Base-by-base conservation (phyloP, 139 green algal genomes). In the Micractinium conductrix region DNA sequence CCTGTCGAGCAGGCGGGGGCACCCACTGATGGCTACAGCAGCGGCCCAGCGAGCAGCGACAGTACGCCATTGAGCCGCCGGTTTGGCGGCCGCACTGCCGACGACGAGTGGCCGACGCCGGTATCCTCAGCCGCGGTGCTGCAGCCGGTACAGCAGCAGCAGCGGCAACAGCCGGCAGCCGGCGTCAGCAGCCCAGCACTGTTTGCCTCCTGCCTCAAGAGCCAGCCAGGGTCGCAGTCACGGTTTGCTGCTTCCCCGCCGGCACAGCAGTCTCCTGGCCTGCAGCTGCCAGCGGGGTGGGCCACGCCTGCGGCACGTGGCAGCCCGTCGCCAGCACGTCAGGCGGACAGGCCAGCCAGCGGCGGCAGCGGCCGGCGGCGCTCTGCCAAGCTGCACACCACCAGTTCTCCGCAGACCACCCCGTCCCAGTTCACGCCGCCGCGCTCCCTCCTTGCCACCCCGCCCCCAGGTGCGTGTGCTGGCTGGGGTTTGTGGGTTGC, bases 181-280 rank as follows among this genome's bases (percentile, higher is more conserved):
- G 30, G 17, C 45, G n/a, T 30, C 0, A 24, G 55, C 58, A 82
- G 76, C 76, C 58, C 76, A 0, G 24, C 28, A 4, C 40, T 82
- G 58, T 58, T 82, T 19, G 76, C 76, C 30, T 82, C 76, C 28
- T 82, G 76, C 76, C 42, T 82, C 26, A 82, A 55, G 38, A 71
- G 55, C 58, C 28, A 58, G 55, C 24, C 50, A 17, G 21, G 33
- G 24, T 28, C 55, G 6, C 38, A n/a, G 24, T 45, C 76, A 6
- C 38, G 38, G 2, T 55, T 67, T 67, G 50, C 76, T 17, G 48
- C 58, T 12, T 22, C 74, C 28, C 19, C 40, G 63, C 19, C 35
- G 10, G 43, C 26, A 50, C n/a, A 53, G 68, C 38, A 12, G 7
- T 37, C 38, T 74, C 38, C 40, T 22, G 68, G 4, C n/a, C 44